Base-by-base conservation (phyloP, 768 basidiomycete species). In the Tulasnella sp. region DNA sequence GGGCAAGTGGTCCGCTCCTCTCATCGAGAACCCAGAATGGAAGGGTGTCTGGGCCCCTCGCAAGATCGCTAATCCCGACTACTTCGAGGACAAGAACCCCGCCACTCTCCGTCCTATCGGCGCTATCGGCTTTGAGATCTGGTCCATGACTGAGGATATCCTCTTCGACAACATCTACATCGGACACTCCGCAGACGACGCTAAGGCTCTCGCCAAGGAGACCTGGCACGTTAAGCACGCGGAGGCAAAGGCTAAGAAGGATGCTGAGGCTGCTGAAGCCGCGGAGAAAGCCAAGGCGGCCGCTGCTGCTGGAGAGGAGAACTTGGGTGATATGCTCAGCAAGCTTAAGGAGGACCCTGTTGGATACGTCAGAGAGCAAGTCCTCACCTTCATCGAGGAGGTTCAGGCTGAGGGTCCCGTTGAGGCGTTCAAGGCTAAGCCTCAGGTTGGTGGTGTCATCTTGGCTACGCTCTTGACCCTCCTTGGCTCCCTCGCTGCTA, bases 71-170 rank as follows among this genome's bases (percentile, higher is more conserved):
- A 97, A 97, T 81, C 89, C 94, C 11, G 75, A 75, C 68, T 96
- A 77, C 80, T 99, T 88, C 72, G 89, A 95, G 74, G 96, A 98
- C 70, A 70, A 75, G 56, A 80, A 75, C 58, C 93, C 93, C 4
- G 79, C 90, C 65, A 85, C 91, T 71, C 80, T 99, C 51, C 77
- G 81, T 67, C 88, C 89, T 73, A 95, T 99, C 69, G 88, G 90
- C 65, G 93, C 92, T 74, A 81, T 96, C 63, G 94, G 94, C 68
- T 94, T 98, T 65, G 96, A 99, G 74, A 83, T 98, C 67, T 99
- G 96, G 96, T 95, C 95, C 48, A 99, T 98, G 96, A 95, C 94
- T 44, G 88, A 88, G 73, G 85, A 89, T 69, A 93, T 93, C 66
- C 78, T 93, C 66, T 94, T 93, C 71, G 83, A 89, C 74, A 93